These are phyloP conservation scores for Fomitopsis pinicola DNA, from an alignment of 1,284 basidiomycete genomes.

Conservation along the genomic window DNA sequence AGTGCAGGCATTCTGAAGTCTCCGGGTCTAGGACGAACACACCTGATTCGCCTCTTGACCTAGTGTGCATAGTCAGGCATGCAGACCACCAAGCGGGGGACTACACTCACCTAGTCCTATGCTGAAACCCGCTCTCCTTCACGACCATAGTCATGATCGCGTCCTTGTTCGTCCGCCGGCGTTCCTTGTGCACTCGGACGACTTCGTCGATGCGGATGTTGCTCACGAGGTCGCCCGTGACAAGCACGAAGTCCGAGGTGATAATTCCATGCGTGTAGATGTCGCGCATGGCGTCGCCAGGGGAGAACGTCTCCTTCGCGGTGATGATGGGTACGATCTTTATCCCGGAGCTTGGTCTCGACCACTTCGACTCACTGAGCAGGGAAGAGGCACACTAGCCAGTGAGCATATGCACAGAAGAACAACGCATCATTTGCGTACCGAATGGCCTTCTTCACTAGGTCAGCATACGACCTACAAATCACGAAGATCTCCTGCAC, in stretches of 20 bases:
- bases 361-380: slow-evolving; percentile 75
- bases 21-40: slow-evolving; percentile 73
- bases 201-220: slow-evolving; percentile 90
- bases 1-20: slow-evolving; percentile 76
- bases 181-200: slow-evolving; percentile 84
- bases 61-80: slow-evolving; percentile 24
- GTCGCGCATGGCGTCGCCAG: slow-evolving; percentile 95
- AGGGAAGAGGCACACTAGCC: slow-evolving; percentile 6
- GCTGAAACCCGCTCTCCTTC: slow-evolving; percentile 68
- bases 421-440: slow-evolving; percentile 33
- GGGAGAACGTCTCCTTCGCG: slow-evolving; percentile 84
- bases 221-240: slow-evolving; percentile 92
- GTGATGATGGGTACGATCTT: slow-evolving; percentile 88
- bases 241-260: slow-evolving; percentile 90
- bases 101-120: slow-evolving; percentile 65
- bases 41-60: slow-evolving; percentile 66
- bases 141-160: slow-evolving; percentile 96
- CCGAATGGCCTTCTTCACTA: slow-evolving; percentile 80
- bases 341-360: slow-evolving; percentile 68
- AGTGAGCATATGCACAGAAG: slow-evolving; percentile 2
- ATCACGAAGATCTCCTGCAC: slow-evolving; percentile 96
- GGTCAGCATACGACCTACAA: slow-evolving; percentile 81
- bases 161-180: slow-evolving; percentile 85
- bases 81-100: slow-evolving; percentile 13
- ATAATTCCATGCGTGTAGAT: slow-evolving; percentile 93